These are phyloP conservation scores for Fusarium citri DNA, from an alignment of 2,329 filamentous ascomycete species.

Conservation along the genomic window DNA sequence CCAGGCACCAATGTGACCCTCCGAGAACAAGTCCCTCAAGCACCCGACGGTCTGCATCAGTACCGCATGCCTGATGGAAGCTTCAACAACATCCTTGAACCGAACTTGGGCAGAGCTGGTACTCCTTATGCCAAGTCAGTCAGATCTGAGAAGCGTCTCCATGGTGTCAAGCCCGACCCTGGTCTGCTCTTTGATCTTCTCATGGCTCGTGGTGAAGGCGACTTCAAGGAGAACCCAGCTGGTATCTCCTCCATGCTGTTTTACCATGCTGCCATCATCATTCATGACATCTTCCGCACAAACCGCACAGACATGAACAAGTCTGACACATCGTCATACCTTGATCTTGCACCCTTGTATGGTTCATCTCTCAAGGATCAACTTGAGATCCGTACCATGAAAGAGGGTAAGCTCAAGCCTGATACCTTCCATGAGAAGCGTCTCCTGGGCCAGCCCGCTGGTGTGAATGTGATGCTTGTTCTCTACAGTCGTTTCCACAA, in stretches of 20 bases:
- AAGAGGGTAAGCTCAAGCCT: constrained; percentile 75
- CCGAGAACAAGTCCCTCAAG: constrained; percentile 52
- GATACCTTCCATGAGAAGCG: constrained; percentile 77
- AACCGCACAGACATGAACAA: constrained; percentile 71
- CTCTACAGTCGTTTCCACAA: constrained; percentile 80
- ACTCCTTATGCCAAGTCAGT: constrained; percentile 77
- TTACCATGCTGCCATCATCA: constrained; percentile 75
- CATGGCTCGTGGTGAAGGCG: constrained; percentile 65
- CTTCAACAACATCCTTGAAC: constrained; percentile 69
- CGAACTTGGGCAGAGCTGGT: constrained; percentile 72
- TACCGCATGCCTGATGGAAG: constrained; percentile 55
- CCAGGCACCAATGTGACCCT: constrained; percentile 53
- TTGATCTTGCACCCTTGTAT: constrained; percentile 79
- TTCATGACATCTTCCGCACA: constrained; percentile 53
- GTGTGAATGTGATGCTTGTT: constrained; percentile 74
- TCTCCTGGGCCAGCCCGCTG: constrained; percentile 73
- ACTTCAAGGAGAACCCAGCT: constrained; percentile 73
- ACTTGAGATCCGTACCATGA: constrained; percentile 69
- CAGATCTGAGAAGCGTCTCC: constrained; percentile 66
- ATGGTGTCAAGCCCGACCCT: constrained; percentile 71
- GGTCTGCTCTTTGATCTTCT: constrained; percentile 75
- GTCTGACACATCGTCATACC: constrained; percentile 77
- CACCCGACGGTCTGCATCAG: constrained; percentile 52
- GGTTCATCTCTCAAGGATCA: constrained; percentile 74
- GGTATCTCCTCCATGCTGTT: constrained; percentile 81